Evolutionary conservation across 2,329 filamentous ascomycete species (phyloP).

Genomic region (Claviceps africana): DNA sequence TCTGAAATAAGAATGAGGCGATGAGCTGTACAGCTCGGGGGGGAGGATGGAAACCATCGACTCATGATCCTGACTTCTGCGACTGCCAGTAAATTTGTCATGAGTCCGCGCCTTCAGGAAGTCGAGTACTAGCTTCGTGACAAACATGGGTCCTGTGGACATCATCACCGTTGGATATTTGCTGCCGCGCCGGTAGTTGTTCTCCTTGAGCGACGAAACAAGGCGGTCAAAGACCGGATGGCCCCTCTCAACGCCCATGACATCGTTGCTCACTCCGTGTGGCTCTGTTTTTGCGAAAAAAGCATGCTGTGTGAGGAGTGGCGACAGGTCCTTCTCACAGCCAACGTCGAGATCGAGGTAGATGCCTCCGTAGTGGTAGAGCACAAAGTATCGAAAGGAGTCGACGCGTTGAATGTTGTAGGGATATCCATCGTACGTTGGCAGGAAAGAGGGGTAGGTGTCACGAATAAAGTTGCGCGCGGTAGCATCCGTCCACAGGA

Average conservation of each 20-base stretch:
- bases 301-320: background rate
- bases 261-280: background rate
- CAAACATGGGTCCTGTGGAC: constrained; percentile 1
- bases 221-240: background rate
- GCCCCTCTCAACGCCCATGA: background rate
- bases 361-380: constrained; percentile 63
- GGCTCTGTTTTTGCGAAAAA: constrained; percentile 1
- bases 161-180: constrained; percentile 4
- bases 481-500: constrained; percentile 61
- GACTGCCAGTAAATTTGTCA: background rate
- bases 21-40: background rate
- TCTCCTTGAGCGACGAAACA: background rate
- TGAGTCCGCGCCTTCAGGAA: background rate
- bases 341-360: constrained; percentile 60
- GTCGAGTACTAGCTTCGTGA: background rate
- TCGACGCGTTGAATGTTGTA: constrained; percentile 69
- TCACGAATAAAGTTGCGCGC: constrained; percentile 56
- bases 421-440: constrained; percentile 59
- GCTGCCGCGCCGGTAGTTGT: background rate
- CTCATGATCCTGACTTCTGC: background rate
- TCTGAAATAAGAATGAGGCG: background rate
- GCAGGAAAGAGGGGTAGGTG: constrained; percentile 66
- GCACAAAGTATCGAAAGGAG: constrained; percentile 65
- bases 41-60: background rate
- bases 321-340: background rate